phyloP scores from a whole-genome alignment of 345 rosid species.

The Murraya paniculata region DNA sequence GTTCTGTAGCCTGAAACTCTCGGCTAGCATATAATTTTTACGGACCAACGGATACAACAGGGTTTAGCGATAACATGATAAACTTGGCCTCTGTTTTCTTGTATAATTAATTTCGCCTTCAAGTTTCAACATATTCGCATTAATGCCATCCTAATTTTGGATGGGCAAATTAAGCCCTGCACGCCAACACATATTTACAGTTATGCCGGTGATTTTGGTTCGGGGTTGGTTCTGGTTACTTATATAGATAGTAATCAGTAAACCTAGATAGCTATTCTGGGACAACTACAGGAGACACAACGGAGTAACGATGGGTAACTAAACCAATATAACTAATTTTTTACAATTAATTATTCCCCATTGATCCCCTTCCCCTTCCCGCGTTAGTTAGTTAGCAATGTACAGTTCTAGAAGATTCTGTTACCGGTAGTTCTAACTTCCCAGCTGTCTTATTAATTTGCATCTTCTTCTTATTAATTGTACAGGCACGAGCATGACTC shows the following conservation, averaged over 20 bases:
- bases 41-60: not conserved
- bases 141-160: not conserved
- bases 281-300: not conserved
- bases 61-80: conserved; percentile 18
- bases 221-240: not conserved
- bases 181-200: not conserved
- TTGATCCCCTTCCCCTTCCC: not conserved
- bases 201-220: not conserved
- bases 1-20: conserved; percentile 16
- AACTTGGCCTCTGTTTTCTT: conserved; percentile 2
- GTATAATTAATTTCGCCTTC: conserved; percentile 11
- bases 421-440: not conserved
- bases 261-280: not conserved
- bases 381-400: conserved; percentile 10
- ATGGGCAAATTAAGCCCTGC: too few relatives aligned
- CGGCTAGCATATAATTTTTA: conserved; percentile 6
- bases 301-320: too few relatives aligned
- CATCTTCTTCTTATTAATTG: too few relatives aligned
- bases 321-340: not conserved
- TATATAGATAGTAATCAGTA: too few relatives aligned
- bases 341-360: not conserved
- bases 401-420: not conserved
- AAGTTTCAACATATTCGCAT: conserved; percentile 5
- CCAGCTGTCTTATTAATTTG: too few relatives aligned
- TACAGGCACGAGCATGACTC: too few relatives aligned